Conservation (phyloP, 176 grass and related monocot genomes). For the Carex scoparia region DNA sequence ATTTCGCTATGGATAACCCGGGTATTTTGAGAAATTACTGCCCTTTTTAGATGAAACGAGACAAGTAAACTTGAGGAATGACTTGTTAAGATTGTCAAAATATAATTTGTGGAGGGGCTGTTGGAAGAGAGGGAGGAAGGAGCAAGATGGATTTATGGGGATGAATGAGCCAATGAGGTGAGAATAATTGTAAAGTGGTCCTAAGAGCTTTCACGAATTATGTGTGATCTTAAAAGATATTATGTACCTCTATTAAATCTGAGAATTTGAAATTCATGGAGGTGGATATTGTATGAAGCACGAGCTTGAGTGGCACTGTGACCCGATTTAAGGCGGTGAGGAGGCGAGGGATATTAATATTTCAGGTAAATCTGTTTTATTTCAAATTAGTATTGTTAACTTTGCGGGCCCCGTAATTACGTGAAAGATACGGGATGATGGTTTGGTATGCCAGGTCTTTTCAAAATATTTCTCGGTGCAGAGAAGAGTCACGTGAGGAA, state of each 20-base stretch:
- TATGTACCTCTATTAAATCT: neutral
- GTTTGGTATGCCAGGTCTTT: neutral
- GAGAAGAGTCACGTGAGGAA: slow-evolving; percentile 13
- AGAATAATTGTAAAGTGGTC: slow-evolving; percentile 21
- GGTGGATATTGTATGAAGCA: slow-evolving; percentile 10
- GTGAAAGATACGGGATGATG: neutral
- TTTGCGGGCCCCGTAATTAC: neutral
- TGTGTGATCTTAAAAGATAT: neutral
- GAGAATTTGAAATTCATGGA: neutral
- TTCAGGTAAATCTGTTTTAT: neutral
- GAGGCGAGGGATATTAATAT: neutral
- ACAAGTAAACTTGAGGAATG: neutral
- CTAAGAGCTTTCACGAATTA: slow-evolving; percentile 12
- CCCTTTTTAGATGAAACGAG: neutral
- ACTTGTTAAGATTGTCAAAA: neutral
- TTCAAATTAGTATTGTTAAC: neutral
- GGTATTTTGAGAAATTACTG: neutral
- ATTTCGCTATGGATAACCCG: neutral
- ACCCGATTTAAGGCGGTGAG: slow-evolving; percentile 19
- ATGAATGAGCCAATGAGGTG: neutral
- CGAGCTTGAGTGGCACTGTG: neutral
- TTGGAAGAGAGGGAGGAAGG: neutral
- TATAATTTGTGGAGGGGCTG: neutral
- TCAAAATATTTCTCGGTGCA: neutral
- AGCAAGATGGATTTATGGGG: slow-evolving; percentile 17